These are phyloP conservation scores for Ricinus communis DNA, from an alignment of 345 rosid species.

Conservation along the genomic window DNA sequence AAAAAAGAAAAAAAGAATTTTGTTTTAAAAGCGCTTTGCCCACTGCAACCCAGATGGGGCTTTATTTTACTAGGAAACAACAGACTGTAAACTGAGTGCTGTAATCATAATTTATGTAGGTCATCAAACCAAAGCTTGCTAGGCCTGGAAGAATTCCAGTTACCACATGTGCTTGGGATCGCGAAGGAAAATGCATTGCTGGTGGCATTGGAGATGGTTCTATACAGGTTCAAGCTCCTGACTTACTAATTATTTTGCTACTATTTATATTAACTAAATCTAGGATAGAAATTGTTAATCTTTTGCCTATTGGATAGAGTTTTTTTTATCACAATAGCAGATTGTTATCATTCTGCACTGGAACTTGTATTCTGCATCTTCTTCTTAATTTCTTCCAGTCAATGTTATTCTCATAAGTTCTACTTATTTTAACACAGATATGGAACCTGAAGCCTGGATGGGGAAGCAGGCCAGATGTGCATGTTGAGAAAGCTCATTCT, in stretches of 20 bases:
- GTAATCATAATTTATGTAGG: constrained; percentile 44
- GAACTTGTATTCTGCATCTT: constrained; percentile 4
- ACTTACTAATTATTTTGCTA: background rate
- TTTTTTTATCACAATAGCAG: background rate
- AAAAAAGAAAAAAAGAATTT: too few relatives aligned
- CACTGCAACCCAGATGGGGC: too few relatives aligned
- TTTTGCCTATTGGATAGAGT: background rate
- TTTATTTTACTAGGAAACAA: constrained; percentile 1
- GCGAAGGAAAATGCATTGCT: constrained; percentile 85
- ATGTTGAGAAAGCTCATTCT: constrained; percentile 75
- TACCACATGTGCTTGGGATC: constrained; percentile 92
- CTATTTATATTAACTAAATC: background rate
- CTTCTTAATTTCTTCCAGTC: background rate
- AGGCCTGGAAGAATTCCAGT: constrained; percentile 97
- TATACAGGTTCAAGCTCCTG: constrained; percentile 63
- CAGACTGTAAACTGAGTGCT: constrained; percentile 13
- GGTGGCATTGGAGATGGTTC: constrained; percentile 97
- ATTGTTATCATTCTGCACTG: background rate
- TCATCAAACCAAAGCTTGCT: constrained; percentile 95
- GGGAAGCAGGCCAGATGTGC: constrained; percentile 96
- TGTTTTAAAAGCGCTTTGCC: too few relatives aligned
- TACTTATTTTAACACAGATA: constrained; percentile 39
- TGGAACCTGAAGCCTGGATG: constrained; percentile 98
- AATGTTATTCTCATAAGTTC: background rate
- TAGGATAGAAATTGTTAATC: background rate